These are phyloP conservation scores for Colletotrichum simmondsii DNA, from an alignment of 2,329 filamentous ascomycete genomes.

Conservation along the genomic window DNA sequence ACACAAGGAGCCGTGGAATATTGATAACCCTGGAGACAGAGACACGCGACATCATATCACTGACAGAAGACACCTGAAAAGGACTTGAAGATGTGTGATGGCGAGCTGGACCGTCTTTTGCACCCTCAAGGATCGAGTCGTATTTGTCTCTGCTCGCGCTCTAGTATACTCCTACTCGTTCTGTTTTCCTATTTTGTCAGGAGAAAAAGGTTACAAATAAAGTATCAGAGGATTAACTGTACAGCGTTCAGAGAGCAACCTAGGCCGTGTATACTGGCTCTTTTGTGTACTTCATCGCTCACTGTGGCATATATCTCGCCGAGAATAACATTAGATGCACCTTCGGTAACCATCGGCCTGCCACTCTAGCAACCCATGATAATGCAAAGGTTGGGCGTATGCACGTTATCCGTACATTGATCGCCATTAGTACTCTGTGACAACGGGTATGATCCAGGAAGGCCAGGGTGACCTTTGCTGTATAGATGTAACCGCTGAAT, in stretches of 20 bases:
- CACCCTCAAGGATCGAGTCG: not conserved
- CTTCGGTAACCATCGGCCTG: constrained; percentile 8
- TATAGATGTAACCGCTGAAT: not conserved
- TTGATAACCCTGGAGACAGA: not conserved
- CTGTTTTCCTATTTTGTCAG: not conserved
- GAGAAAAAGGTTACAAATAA: not conserved
- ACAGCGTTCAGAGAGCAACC: not conserved
- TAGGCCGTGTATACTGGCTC: not conserved
- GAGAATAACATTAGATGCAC: not conserved
- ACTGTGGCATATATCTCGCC: not conserved
- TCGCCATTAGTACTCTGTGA: not conserved
- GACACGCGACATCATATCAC: not conserved
- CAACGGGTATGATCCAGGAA: not conserved
- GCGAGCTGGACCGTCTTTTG: not conserved
- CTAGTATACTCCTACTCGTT: not conserved
- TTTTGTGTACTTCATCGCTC: not conserved
- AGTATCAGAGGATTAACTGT: not conserved
- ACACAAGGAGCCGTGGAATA: not conserved
- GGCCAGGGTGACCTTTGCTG: not conserved
- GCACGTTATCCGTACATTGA: not conserved
- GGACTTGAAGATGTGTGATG: not conserved
- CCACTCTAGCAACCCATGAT: not conserved
- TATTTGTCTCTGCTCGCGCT: not conserved
- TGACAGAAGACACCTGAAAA: not conserved
- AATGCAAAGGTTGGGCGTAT: not conserved